phyloP scores from a whole-genome alignment of 1,139 yeast species.

The Debaryomyces psychrophilus region DNA sequence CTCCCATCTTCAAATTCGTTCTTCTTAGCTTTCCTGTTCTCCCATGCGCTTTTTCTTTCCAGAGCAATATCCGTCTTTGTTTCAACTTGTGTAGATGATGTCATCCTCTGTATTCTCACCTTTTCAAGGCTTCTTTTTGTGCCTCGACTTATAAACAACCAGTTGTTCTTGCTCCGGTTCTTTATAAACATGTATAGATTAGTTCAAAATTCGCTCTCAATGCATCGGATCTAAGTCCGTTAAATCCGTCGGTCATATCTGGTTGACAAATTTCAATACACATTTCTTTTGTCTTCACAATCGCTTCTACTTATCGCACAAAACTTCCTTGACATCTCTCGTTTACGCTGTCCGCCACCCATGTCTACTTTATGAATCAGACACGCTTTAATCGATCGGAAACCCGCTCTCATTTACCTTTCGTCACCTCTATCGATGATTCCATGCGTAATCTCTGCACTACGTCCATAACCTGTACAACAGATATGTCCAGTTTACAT shows the following conservation, averaged over 20 bases:
- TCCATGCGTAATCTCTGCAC: no score
- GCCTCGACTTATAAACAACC: background rate
- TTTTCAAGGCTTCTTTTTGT: background rate
- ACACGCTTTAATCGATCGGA: no score
- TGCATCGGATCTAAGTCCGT: slow-evolving; percentile 1
- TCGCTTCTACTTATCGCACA: no score
- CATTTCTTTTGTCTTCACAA: no score
- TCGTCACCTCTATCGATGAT: no score
- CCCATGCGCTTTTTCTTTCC: background rate
- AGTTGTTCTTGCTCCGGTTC: background rate
- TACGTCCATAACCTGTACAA: no score
- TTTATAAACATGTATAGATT: background rate
- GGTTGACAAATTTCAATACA: no score
- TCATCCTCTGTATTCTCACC: background rate
- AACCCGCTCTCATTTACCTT: no score
- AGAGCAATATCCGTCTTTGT: background rate
- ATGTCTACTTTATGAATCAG: no score
- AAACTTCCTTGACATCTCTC: no score
- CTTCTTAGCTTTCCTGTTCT: slow-evolving; percentile 6
- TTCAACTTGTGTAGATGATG: background rate
- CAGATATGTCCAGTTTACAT: no score
- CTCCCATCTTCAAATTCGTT: slow-evolving; percentile 23
- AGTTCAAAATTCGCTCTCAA: background rate
- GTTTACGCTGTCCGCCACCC: no score
- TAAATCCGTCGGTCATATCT: slow-evolving; percentile 7